Conservation (phyloP, 2,329 filamentous ascomycete species). For the Claviceps fusiformis region DNA sequence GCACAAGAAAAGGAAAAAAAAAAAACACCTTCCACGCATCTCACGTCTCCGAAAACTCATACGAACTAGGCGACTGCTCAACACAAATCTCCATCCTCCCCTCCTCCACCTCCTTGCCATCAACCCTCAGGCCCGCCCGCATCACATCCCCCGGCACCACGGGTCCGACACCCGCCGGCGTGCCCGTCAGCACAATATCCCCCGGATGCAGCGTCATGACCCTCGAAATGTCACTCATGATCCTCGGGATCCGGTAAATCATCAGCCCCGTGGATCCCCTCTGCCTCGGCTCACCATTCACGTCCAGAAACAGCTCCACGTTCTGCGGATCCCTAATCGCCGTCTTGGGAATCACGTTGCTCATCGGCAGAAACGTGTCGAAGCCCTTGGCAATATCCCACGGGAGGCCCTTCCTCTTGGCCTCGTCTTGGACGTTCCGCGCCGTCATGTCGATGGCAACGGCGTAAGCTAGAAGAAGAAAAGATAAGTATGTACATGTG, state of each 20-base stretch:
- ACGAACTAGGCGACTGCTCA: conserved; percentile 63
- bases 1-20: not conserved
- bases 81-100: conserved; percentile 73
- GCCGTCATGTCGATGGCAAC: conserved; percentile 96
- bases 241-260: conserved; percentile 79
- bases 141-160: conserved; percentile 80
- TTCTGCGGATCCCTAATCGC: conserved; percentile 78
- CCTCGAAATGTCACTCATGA: conserved; percentile 80
- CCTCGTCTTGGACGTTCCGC: conserved; percentile 88
- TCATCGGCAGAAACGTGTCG: conserved; percentile 90
- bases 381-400: conserved; percentile 97
- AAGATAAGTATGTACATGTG: not conserved
- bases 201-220: conserved; percentile 91
- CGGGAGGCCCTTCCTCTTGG: conserved; percentile 86
- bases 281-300: conserved; percentile 70
- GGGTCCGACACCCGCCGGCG: conserved; percentile 85
- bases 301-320: conserved; percentile 70
- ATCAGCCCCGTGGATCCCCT: conserved; percentile 84
- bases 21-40: not conserved
- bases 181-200: conserved; percentile 91
- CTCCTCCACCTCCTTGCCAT: conserved; percentile 72
- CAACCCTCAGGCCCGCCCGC: conserved; percentile 66
- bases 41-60: conserved; percentile 63
- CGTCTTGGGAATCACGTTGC: conserved; percentile 64
- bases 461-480: conserved; percentile 51